These are phyloP conservation scores for Colletotrichum musae DNA, from an alignment of 2,329 filamentous ascomycete species.

Conservation along the genomic window DNA sequence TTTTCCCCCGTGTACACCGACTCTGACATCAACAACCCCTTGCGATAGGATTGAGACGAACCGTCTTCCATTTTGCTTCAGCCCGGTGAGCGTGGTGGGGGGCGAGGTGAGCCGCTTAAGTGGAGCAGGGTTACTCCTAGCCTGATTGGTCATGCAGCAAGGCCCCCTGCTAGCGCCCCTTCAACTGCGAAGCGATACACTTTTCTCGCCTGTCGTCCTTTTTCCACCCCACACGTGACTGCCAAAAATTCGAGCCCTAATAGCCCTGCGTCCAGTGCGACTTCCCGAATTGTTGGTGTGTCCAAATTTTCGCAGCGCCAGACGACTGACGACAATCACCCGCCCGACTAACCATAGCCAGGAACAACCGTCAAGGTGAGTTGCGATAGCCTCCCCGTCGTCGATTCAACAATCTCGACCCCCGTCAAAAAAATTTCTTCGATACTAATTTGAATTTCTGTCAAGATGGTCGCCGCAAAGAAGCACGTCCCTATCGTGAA, in stretches of 20 bases:
- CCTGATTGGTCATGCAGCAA: background rate
- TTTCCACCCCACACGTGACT: conserved; percentile 25
- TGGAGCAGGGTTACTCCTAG: background rate
- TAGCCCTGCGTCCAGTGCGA: conserved; percentile 8
- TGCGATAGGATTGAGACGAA: background rate
- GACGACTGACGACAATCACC: conserved; percentile 29
- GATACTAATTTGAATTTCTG: conserved; percentile 49
- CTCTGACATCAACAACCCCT: background rate
- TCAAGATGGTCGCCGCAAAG: conserved; percentile 97
- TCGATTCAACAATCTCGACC: conserved; percentile 26
- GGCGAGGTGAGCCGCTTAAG: background rate
- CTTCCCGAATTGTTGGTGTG: conserved; percentile 9
- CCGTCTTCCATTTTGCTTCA: background rate
- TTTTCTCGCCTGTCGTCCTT: conserved; percentile 6
- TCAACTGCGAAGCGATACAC: background rate
- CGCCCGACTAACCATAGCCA: conserved; percentile 50
- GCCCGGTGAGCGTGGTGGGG: background rate
- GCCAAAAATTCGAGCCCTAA: conserved; percentile 25
- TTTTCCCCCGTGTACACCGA: background rate
- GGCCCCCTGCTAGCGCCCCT: conserved; percentile 1
- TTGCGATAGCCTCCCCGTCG: conserved; percentile 35
- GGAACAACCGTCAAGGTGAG: conserved; percentile 60
- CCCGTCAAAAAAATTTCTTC: background rate
- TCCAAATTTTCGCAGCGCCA: conserved; percentile 5
- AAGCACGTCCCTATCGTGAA: conserved; percentile 99